Evolutionary conservation across 176 grass and related monocot species (phyloP).

Genomic region (Lolium rigidum): DNA sequence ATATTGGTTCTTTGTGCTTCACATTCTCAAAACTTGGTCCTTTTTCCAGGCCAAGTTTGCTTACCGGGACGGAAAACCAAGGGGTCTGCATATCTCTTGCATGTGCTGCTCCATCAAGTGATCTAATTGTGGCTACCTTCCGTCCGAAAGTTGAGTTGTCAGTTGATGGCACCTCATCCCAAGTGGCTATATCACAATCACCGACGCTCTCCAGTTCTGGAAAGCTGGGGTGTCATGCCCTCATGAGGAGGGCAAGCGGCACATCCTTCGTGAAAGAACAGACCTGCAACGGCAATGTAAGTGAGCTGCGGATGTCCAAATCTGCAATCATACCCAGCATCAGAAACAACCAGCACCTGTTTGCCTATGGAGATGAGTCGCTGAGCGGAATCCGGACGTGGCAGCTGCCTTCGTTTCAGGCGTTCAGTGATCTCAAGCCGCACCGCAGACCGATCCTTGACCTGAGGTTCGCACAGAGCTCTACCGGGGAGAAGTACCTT

Average conservation of each 20-base stretch:
- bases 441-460: constrained; percentile 85
- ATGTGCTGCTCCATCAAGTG: constrained; percentile 46
- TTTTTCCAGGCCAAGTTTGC: constrained; percentile 62
- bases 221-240: constrained; percentile 68
- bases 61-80: constrained; percentile 57
- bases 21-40: constrained; percentile 19
- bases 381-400: constrained; percentile 59
- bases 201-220: constrained; percentile 40
- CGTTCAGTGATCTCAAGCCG: constrained; percentile 53
- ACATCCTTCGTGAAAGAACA: constrained; percentile 50
- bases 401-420: constrained; percentile 67
- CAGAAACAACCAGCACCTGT: constrained; percentile 44
- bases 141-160: constrained; percentile 69
- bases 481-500: constrained; percentile 55
- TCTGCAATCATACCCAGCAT: constrained; percentile 64
- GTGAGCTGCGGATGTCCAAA: constrained; percentile 77
- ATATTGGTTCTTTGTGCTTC: constrained; percentile 26
- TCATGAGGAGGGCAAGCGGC: constrained; percentile 51
- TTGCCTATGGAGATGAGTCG: constrained; percentile 77
- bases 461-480: constrained; percentile 61
- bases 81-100: constrained; percentile 88
- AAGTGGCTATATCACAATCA: constrained; percentile 45
- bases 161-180: constrained; percentile 49
- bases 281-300: constrained; percentile 55
- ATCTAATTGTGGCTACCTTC: constrained; percentile 73